phyloP scores from a whole-genome alignment of 2,329 filamentous ascomycete species.

The Fusarium torulosum region DNA sequence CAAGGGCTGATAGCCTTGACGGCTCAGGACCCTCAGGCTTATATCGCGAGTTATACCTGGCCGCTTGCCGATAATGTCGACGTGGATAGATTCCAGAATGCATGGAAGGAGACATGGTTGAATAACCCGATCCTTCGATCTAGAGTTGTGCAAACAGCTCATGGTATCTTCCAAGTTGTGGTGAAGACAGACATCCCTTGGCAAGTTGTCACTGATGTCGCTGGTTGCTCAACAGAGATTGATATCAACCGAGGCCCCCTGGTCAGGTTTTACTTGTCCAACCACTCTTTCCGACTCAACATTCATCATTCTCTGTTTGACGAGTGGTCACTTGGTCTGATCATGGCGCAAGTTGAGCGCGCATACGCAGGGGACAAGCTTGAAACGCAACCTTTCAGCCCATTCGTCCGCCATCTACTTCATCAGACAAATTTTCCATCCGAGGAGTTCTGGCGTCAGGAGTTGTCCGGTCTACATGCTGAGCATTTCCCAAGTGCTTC shows the following conservation, averaged over 20 bases:
- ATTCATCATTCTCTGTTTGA: constrained; percentile 9
- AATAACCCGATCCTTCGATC: constrained; percentile 6
- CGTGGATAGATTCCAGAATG: background rate
- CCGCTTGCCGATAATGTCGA: background rate
- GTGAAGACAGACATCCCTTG: background rate
- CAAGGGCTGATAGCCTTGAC: constrained; percentile 8
- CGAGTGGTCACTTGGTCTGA: constrained; percentile 5
- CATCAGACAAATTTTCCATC: accelerated
- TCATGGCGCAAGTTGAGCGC: background rate
- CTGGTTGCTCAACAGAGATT: background rate
- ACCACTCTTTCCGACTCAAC: background rate
- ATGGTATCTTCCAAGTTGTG: background rate
- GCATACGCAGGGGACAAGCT: background rate
- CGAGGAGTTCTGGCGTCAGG: constrained; percentile 3
- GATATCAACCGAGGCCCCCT: background rate
- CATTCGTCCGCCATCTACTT: background rate
- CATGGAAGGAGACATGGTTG: background rate
- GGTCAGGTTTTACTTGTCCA: background rate
- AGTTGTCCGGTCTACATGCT: background rate
- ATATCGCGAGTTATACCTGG: constrained; percentile 10
- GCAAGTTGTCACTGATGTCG: background rate
- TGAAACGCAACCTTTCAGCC: background rate
- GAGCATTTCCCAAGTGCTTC: background rate
- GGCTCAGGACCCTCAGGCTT: background rate
- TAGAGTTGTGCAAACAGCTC: background rate